Evolutionary conservation across 306 rosid genomes (phyloP).

Genomic region (Cicer arietinum): DNA sequence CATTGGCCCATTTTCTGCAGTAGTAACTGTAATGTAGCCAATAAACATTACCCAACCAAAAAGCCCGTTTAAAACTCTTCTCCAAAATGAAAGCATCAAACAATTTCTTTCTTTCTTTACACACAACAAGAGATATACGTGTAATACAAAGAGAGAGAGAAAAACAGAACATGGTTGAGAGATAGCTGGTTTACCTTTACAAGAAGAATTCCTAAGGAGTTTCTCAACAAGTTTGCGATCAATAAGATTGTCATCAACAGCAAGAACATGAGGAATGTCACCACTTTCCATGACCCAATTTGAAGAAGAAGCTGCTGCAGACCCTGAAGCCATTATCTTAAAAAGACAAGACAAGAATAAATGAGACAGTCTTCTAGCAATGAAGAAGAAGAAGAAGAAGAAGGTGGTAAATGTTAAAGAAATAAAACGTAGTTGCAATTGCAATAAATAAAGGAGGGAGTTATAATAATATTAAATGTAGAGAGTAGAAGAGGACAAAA

Average conservation of each 20-base stretch:
- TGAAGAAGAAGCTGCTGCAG: constrained; percentile 46
- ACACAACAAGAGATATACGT: constrained; percentile 16
- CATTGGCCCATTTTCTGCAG: constrained; percentile 86
- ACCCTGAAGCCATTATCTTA: constrained; percentile 52
- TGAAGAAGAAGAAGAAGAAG: not conserved
- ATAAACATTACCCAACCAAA: constrained; percentile 7
- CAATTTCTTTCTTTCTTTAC: no score
- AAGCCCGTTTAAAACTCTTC: constrained; percentile 31
- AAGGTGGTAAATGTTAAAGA: constrained; percentile 1
- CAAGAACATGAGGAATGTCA: constrained; percentile 85
- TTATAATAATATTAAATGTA: constrained; percentile 36
- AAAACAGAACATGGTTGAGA: constrained; percentile 17
- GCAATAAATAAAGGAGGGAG: constrained; percentile 51
- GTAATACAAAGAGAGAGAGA: not conserved
- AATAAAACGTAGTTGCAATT: constrained; percentile 48
- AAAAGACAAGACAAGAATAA: constrained; percentile 9
- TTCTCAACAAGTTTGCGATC: constrained; percentile 87
- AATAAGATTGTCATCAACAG: constrained; percentile 81
- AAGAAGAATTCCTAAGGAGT: constrained; percentile 81
- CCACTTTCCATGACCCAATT: constrained; percentile 63
- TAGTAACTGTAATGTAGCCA: constrained; percentile 75
- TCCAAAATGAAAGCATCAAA: not conserved
- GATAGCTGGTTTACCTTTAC: constrained; percentile 61
- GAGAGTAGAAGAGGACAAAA: constrained; percentile 42
- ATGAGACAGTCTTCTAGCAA: not conserved